Conservation (phyloP, 2,329 filamentous ascomycete genomes). For the Didymella pomorum region DNA sequence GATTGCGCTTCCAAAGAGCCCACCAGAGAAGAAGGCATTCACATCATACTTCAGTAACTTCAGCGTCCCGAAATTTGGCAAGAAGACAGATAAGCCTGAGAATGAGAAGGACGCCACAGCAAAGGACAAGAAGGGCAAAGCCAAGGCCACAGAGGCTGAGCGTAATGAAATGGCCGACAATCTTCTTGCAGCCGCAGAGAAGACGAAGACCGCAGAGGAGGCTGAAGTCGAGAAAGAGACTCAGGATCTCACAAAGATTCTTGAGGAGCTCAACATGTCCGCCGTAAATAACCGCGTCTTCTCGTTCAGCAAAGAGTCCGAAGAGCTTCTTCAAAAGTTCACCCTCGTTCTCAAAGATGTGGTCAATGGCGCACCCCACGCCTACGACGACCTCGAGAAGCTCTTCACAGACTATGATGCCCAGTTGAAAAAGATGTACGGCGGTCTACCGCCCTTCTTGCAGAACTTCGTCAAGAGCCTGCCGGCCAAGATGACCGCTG, state of each 20-base stretch:
- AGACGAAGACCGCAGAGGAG: constrained; percentile 43
- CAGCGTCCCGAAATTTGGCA: constrained; percentile 38
- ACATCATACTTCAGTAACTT: constrained; percentile 48
- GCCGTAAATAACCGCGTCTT: constrained; percentile 87
- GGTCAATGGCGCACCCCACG: constrained; percentile 89
- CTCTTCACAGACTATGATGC: constrained; percentile 69
- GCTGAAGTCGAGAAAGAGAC: constrained; percentile 63
- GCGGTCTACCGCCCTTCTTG: constrained; percentile 76
- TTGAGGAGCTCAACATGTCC: constrained; percentile 84
- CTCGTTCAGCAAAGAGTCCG: constrained; percentile 82
- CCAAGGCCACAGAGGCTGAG: constrained; percentile 47
- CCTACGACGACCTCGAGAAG: constrained; percentile 85
- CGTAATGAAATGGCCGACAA: constrained; percentile 47
- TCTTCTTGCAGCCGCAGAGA: constrained; percentile 45
- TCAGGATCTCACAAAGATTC: constrained; percentile 77
- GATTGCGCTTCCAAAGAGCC: constrained; percentile 60
- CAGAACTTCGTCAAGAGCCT: constrained; percentile 87
- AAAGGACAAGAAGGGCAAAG: constrained; percentile 37
- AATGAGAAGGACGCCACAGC: constrained; percentile 40
- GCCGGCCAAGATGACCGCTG: constrained; percentile 79
- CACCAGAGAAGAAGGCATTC: constrained; percentile 52
- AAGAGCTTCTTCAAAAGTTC: constrained; percentile 82
- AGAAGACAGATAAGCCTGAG: constrained; percentile 42
- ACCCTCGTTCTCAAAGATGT: constrained; percentile 91
- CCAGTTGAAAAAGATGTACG: constrained; percentile 70